phyloP scores from a whole-genome alignment of 2,329 filamentous ascomycete species.

The Colletotrichum sp. region DNA sequence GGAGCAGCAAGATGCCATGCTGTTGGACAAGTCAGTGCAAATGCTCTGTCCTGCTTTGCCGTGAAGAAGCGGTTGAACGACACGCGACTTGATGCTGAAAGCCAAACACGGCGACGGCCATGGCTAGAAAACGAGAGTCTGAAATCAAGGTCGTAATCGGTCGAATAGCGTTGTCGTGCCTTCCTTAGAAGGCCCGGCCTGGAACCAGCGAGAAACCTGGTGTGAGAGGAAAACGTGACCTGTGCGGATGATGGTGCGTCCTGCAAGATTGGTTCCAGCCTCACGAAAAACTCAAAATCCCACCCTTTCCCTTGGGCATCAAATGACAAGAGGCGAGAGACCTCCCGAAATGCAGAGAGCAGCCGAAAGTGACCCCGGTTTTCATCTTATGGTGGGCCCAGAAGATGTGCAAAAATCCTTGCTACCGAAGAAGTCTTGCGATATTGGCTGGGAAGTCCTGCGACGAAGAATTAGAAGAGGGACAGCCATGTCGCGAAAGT shows the following conservation, averaged over 20 bases:
- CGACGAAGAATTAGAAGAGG: neutral
- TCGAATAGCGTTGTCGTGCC: neutral
- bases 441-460: slow-evolving; percentile 3
- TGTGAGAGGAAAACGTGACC: neutral
- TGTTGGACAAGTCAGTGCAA: slow-evolving; percentile 6
- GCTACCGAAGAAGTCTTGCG: neutral
- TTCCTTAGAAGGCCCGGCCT: neutral
- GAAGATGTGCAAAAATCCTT: neutral
- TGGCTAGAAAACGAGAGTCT: neutral
- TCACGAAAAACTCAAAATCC: slow-evolving; percentile 21
- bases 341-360: slow-evolving; percentile 6
- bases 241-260: slow-evolving; percentile 4
- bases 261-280: slow-evolving; percentile 18
- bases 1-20: neutral
- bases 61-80: neutral
- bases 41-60: neutral
- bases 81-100: neutral
- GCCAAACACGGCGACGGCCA: neutral
- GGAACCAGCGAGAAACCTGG: neutral
- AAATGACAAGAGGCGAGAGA: slow-evolving; percentile 12
- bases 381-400: neutral
- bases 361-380: slow-evolving; percentile 12
- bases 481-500: neutral
- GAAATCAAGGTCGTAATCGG: slow-evolving; percentile 1
- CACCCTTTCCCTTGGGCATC: slow-evolving; percentile 7